Evolutionary conservation across 495 filamentous ascomycete genomes (phyloP).

Genomic region (Podospora bellae-mahoneyi): DNA sequence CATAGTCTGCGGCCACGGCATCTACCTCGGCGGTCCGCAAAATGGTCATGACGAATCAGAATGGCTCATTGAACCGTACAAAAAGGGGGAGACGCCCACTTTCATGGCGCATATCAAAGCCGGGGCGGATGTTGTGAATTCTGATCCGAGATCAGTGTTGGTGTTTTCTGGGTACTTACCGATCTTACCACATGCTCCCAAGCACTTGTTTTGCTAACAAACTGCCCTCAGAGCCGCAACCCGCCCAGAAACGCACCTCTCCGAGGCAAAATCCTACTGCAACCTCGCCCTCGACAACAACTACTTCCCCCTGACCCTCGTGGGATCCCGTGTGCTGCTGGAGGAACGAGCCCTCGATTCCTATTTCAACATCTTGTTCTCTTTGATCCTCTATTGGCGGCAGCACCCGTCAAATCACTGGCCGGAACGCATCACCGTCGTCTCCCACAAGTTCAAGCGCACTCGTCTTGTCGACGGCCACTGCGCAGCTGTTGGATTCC

Average conservation of each 20-base stretch:
- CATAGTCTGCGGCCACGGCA: conserved; percentile 77
- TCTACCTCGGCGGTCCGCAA: conserved; percentile 64
- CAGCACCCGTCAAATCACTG: conserved; percentile 35
- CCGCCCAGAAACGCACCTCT: conserved; percentile 49
- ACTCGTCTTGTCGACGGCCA: conserved; percentile 64
- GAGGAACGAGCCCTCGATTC: conserved; percentile 74
- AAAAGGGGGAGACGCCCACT: conserved; percentile 66
- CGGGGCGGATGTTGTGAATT: conserved; percentile 52
- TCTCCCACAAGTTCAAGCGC: conserved; percentile 75
- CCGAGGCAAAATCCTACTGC: conserved; percentile 68
- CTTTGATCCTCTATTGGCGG: conserved; percentile 57
- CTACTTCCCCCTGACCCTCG: background rate
- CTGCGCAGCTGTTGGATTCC: conserved; percentile 61
- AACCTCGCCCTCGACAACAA: conserved; percentile 36
- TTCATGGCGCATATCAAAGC: conserved; percentile 68
- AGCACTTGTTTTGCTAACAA: conserved; percentile 9
- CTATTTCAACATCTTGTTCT: conserved; percentile 74
- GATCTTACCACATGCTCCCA: background rate
- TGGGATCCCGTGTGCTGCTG: conserved; percentile 39
- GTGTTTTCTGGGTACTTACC: conserved; percentile 66
- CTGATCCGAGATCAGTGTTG: conserved; percentile 45
- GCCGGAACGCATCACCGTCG: conserved; percentile 58
- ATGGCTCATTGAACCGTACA: conserved; percentile 72
- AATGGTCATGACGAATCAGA: conserved; percentile 58
- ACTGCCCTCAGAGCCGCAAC: conserved; percentile 51